Evolutionary conservation across 2,329 filamentous ascomycete genomes (phyloP), one percentile per base, ranked within the genome.

Genomic region (Epicoccum sorghinum): DNA sequence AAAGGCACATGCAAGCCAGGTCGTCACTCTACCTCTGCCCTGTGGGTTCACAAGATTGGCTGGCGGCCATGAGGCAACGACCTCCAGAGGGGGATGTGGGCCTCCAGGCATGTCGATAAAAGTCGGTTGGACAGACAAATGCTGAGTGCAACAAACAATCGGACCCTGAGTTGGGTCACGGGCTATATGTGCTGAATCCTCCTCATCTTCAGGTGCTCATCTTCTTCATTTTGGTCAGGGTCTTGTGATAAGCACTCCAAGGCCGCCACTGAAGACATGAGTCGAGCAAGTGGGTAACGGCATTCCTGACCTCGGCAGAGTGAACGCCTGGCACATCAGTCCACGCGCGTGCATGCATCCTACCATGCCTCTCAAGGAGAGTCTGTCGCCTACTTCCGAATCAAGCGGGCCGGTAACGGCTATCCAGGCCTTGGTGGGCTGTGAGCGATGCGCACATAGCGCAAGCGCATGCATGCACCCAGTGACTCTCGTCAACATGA

Each of bases 1-100:
- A 12, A 66, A 48, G 4, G 64, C 35, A 37, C 54, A 57, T 7
- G 61, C 58, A 7, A 65, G 14, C 4, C 14, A 5, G 4, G 35
- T 27, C 14, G 30, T 38, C 4, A 37, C 32, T 3, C n/a, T 24
- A 3, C 30, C 23, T 27, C 32, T 35, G 1, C 23, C 35, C 24
- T 35, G 18, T 25, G 43, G 43, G 18, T 36, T 23, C 6, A 45
- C 14, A 4, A 25, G n/a, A 22, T 46, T 46, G 3, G 32, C 32
- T 7, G 32, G 9, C 22, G 43, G 43, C 32, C 43, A 46, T 12
- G 43, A 29, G 32, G 23, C 30, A 36, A 46, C 23, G 30, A 46
- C 43, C 12, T 22, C 18, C 13, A 37, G 32, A 27, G 43, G 43
- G 22, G 43, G 43, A 27, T 46, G 22, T n/a, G 35, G 32, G 25